phyloP scores from a whole-genome alignment of 1,284 basidiomycete species.

The Lignosus rhinocerotis region DNA sequence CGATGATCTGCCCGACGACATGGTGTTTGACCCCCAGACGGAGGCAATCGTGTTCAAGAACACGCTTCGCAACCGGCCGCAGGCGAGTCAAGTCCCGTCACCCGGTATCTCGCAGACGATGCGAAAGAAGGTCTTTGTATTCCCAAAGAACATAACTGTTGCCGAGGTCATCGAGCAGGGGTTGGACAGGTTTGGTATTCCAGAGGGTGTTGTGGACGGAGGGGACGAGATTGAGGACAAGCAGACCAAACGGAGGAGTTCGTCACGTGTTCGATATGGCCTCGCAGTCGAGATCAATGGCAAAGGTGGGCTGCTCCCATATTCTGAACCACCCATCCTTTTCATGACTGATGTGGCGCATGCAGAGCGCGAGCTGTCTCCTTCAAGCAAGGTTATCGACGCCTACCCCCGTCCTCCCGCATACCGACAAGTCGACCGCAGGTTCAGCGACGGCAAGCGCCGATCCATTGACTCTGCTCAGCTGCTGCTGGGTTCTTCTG shows the following conservation, averaged over 20 bases:
- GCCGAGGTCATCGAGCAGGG: slow-evolving; percentile 94
- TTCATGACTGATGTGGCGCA: slow-evolving; percentile 7
- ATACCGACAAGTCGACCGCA: slow-evolving; percentile 63
- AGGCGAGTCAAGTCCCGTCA: slow-evolving; percentile 43
- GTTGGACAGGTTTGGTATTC: slow-evolving; percentile 89
- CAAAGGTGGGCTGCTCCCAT: slow-evolving; percentile 53
- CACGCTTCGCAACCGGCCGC: slow-evolving; percentile 56
- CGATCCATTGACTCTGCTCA: slow-evolving; percentile 84
- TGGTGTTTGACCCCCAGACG: slow-evolving; percentile 89
- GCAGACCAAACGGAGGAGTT: slow-evolving; percentile 76
- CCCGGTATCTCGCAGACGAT: slow-evolving; percentile 59
- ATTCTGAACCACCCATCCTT: background rate
- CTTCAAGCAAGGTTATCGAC: slow-evolving; percentile 82
- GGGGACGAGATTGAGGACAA: slow-evolving; percentile 97
- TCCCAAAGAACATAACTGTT: slow-evolving; percentile 93
- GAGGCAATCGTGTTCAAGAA: slow-evolving; percentile 88
- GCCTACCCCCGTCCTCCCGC: slow-evolving; percentile 79
- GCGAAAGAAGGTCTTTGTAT: slow-evolving; percentile 77
- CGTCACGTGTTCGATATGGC: slow-evolving; percentile 78
- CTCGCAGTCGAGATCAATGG: slow-evolving; percentile 62
- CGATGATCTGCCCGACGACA: slow-evolving; percentile 89
- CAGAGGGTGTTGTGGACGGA: slow-evolving; percentile 95
- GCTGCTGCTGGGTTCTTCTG: slow-evolving; percentile 64
- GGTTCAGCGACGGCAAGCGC: slow-evolving; percentile 67
- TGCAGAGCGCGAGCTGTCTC: slow-evolving; percentile 73